Evolutionary conservation across 1,139 yeast genomes (phyloP).

Genomic region (Debaryomyces nepalensis): DNA sequence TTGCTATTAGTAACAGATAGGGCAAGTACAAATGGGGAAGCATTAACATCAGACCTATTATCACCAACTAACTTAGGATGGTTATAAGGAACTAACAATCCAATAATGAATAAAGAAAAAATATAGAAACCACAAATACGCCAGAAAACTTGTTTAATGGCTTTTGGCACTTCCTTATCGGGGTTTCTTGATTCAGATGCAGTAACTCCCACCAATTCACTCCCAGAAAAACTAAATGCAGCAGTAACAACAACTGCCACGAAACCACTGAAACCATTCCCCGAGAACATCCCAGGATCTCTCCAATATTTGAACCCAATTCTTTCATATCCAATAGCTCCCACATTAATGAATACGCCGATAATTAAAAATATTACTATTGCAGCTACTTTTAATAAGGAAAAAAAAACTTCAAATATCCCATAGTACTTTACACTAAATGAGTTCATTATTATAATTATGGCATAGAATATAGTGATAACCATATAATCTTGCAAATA

Average conservation of each 20-base stretch:
- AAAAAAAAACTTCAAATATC: constrained; percentile 33
- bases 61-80: constrained; percentile 22
- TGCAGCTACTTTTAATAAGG: constrained; percentile 36
- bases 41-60: constrained; percentile 27
- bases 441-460: constrained; percentile 25
- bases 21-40: constrained; percentile 49
- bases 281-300: constrained; percentile 37
- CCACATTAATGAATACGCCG: constrained; percentile 38
- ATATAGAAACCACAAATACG: constrained; percentile 38
- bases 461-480: constrained; percentile 24
- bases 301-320: constrained; percentile 42
- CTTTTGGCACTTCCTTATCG: constrained; percentile 36
- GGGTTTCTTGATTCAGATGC: constrained; percentile 40
- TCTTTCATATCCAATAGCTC: constrained; percentile 33
- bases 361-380: constrained; percentile 39
- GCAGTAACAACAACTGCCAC: constrained; percentile 30
- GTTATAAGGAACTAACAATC: constrained; percentile 35
- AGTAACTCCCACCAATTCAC: constrained; percentile 37
- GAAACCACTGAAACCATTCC: constrained; percentile 29
- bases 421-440: constrained; percentile 30
- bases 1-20: constrained; percentile 21
- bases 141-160: constrained; percentile 43
- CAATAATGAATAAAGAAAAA: constrained; percentile 24
- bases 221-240: constrained; percentile 30
- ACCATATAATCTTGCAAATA: constrained; percentile 24